Base-by-base conservation (phyloP, 495 filamentous ascomycete genomes). In the Hypoxylon crocopeplum region DNA sequence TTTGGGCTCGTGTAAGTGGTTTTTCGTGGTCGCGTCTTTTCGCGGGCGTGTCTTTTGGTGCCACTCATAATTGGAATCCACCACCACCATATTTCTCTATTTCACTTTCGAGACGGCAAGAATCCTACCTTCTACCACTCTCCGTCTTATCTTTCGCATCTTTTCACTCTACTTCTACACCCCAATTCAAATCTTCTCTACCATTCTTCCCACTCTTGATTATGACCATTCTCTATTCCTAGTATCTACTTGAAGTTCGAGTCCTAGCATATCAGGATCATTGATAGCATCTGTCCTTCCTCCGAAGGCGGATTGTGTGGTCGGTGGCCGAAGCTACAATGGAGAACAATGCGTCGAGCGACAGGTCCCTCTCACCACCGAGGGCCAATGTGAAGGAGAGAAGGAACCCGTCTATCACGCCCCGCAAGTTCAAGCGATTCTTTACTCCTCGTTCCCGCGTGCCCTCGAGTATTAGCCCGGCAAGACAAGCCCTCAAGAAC, bases 381-480 rank as follows among this genome's bases (percentile, higher is more conserved):
- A 73, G 74, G 0, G 58, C 47, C 50, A 69, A 62, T 25, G 69
- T 72, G 37, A 79, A 79, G 59, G 77, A 80, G 64, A 69, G 73
- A 50, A 67, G 76, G 30, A 72, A 76, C 41, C 81, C 81, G 19
- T 84, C 81, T 13, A 78, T 92, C 42, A 92, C 88, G 21, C 88
- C 88, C 30, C 77, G 87, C 47, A 87, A 85, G 46, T 96, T 96
- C 65, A 84, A 75, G 33, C 80, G 85, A 22, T 97, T 97, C 76
- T 97, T 96, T 66, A 93, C 90, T 11, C 92, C 92, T 42, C 81
- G 77, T 13, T 71, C 75, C 21, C 68, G 77, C 37, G 75, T 77
- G 62, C 73, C 53, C 55, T 70, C 64, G 55, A 68, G 64, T 73
- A 82, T 59, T 2, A 82, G 76, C 60, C 78, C 83, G 12, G 82